These are phyloP conservation scores for Lotmaria passim DNA, from an alignment of 208 protist species.

Conservation along the genomic window DNA sequence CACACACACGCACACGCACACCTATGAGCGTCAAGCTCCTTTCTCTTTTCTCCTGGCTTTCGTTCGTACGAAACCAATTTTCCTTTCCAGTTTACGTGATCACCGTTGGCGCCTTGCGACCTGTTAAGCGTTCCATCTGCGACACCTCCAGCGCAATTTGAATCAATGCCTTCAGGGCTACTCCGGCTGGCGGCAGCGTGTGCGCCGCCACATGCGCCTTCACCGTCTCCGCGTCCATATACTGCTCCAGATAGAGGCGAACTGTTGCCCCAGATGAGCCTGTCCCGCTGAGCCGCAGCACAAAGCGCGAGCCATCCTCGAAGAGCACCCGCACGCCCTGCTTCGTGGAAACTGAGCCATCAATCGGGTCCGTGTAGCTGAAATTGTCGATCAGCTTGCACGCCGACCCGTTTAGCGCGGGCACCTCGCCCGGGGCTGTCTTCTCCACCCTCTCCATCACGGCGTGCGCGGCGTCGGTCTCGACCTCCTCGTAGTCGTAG, in stretches of 20 bases:
- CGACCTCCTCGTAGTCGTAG: constrained; percentile 98
- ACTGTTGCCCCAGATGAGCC: constrained; percentile 96
- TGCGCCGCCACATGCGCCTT: constrained; percentile 39
- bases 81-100: constrained; percentile 90
- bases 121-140: constrained; percentile 88
- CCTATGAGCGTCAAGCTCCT: too few relatives aligned
- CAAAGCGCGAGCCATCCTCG: constrained; percentile 94
- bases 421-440: constrained; percentile 40
- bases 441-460: constrained; percentile 84
- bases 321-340: constrained; percentile 97
- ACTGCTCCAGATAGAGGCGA: constrained; percentile 97
- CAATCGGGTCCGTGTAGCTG: constrained; percentile 96
- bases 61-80: not conserved
- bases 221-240: constrained; percentile 71
- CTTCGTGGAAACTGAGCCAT: constrained; percentile 85
- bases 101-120: constrained; percentile 94
- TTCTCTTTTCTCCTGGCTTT: too few relatives aligned
- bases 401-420: constrained; percentile 39
- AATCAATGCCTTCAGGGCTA: constrained; percentile 86
- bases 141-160: constrained; percentile 84
- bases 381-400: constrained; percentile 94
- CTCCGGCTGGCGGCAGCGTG: constrained; percentile 50
- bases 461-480: constrained; percentile 72
- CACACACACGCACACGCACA: not conserved
- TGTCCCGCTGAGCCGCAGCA: constrained; percentile 97